Evolutionary conservation across 2,329 filamentous ascomycete species (phyloP).

Genomic region (Leptographium lundbergii): DNA sequence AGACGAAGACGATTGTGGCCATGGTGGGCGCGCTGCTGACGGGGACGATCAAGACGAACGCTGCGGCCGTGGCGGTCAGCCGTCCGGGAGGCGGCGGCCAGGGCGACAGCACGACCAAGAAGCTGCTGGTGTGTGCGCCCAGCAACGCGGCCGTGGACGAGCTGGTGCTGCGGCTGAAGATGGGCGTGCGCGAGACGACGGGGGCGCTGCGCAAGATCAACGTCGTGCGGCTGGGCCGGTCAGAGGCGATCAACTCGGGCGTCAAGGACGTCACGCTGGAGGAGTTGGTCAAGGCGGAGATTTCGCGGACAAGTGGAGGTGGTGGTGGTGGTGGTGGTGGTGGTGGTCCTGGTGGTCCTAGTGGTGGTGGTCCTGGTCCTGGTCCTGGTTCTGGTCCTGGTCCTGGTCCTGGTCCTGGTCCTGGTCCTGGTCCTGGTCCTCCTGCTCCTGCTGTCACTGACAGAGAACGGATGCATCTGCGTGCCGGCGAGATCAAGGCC

Average conservation of each 20-base stretch:
- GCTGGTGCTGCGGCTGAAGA: constrained; percentile 81
- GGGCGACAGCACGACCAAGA: constrained; percentile 45
- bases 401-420: too few species aligned
- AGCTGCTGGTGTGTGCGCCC: constrained; percentile 90
- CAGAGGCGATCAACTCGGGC: constrained; percentile 80
- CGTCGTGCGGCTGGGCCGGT: constrained; percentile 79
- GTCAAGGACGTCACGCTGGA: constrained; percentile 90
- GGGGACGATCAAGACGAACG: constrained; percentile 30
- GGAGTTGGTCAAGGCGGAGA: constrained; percentile 65
- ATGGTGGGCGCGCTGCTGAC: constrained; percentile 83
- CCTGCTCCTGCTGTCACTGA: too few species aligned
- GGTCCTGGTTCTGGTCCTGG: too few species aligned
- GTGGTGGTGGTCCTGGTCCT: too few species aligned
- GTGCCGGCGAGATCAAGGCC: constrained; percentile 61
- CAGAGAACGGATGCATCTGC: constrained; percentile 47
- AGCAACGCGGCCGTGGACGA: constrained; percentile 98
- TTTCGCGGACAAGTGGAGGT: constrained; percentile 30
- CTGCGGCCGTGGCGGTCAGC: constrained; percentile 32
- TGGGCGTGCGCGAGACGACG: constrained; percentile 65
- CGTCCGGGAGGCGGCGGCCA: constrained; percentile 22
- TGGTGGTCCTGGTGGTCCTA: too few species aligned
- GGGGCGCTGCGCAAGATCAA: constrained; percentile 67
- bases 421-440: too few species aligned
- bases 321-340: too few species aligned
- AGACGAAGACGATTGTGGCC: constrained; percentile 95